phyloP scores from a whole-genome alignment of 1,284 basidiomycete genomes.

The Cryptococcus neoformans region DNA sequence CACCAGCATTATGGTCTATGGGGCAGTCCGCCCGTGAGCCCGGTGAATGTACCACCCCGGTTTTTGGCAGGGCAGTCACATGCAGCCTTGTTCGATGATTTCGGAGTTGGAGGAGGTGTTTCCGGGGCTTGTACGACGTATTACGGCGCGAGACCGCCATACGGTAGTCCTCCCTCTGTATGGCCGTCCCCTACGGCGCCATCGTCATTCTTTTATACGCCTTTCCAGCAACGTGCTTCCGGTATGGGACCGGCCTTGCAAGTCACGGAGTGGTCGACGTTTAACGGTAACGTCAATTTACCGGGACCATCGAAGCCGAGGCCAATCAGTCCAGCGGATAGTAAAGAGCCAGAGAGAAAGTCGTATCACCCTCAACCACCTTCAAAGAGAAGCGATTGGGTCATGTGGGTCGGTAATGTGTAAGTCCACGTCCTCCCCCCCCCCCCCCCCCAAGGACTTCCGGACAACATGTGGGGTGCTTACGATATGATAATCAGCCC shows the following conservation, averaged over 20 bases:
- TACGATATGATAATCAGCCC: conserved; percentile 27
- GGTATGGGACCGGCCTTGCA: conserved; percentile 8
- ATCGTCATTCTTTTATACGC: conserved; percentile 13
- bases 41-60: conserved; percentile 4
- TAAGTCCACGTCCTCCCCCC: conserved; percentile 21
- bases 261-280: conserved; percentile 5
- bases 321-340: not conserved
- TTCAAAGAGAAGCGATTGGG: conserved; percentile 78
- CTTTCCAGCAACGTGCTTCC: conserved; percentile 9
- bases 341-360: conserved; percentile 37
- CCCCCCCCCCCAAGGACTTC: not conserved
- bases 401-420: conserved; percentile 72
- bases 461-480: not conserved
- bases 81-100: conserved; percentile 12
- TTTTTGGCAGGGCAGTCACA: conserved; percentile 8
- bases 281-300: no score
- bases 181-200: conserved; percentile 16
- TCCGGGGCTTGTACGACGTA: not conserved
- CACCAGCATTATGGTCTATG: conserved; percentile 11
- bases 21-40: conserved; percentile 26
- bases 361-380: conserved; percentile 50
- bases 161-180: conserved; percentile 7
- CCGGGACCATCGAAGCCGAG: not conserved
- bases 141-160: not conserved
- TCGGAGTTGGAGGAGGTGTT: conserved; percentile 1